A percentile compares a stretch with the other conserved stretches of the same genome.
Evolutionary conservation across 768 basidiomycete genomes (phyloP).

Genomic region (Boletus coccyginus): DNA sequence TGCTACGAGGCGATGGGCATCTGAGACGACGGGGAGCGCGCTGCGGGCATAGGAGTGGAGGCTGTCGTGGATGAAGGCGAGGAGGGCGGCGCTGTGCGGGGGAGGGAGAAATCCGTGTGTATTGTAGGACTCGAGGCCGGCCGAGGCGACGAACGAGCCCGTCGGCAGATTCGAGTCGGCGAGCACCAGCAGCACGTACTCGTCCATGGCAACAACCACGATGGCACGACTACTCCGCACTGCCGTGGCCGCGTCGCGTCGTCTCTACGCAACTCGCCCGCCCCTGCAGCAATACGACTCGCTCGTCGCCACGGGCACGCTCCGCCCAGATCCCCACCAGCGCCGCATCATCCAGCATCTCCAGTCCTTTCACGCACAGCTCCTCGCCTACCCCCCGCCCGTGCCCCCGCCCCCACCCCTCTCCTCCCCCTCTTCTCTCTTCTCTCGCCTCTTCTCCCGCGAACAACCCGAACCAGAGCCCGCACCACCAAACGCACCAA

Average conservation of each 20-base stretch:
- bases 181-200: constrained; percentile 73
- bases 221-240: too few species aligned
- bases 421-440: constrained; percentile 11
- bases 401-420: constrained; percentile 37
- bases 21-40: constrained; percentile 76
- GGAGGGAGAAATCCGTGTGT: constrained; percentile 73
- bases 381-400: constrained; percentile 64
- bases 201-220: constrained; percentile 21
- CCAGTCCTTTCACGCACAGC: constrained; percentile 71
- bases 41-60: constrained; percentile 74
- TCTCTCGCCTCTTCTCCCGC: constrained; percentile 31
- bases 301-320: constrained; percentile 47
- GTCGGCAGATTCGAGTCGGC: constrained; percentile 95
- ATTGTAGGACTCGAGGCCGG: constrained; percentile 86
- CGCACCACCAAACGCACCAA: constrained; percentile 59
- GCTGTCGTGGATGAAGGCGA: constrained; percentile 68
- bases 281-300: constrained; percentile 43
- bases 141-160: constrained; percentile 93
- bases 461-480: constrained; percentile 16
- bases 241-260: too few species aligned
- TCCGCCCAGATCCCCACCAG: constrained; percentile 82
- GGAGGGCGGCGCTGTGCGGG: constrained; percentile 23
- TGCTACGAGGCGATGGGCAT: constrained; percentile 52
- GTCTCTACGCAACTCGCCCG: neutral
- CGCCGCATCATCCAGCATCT: constrained; percentile 79